Percentiles rank a stretch among this genome's conserved stretches.
These are phyloP conservation scores for Trichosanthes truncata DNA, from an alignment of 306 rosid species.

Conservation along the genomic window DNA sequence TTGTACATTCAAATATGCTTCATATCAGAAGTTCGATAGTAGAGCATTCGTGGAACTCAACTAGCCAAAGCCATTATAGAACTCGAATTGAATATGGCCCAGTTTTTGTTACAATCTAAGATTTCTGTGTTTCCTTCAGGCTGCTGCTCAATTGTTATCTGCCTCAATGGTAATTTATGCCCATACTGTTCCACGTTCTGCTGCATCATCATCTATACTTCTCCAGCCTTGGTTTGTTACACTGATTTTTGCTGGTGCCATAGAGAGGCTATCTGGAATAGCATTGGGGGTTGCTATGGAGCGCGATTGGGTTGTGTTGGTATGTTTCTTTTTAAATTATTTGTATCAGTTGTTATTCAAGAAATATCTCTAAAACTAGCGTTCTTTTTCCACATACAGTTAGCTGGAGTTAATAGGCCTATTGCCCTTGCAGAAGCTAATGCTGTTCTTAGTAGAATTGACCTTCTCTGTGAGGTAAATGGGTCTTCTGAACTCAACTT, in stretches of 20 bases:
- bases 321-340: constrained; percentile 21
- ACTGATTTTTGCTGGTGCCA: constrained; percentile 70
- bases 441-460: constrained; percentile 83
- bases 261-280: constrained; percentile 75
- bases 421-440: constrained; percentile 90
- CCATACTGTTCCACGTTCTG: constrained; percentile 42
- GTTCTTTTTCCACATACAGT: constrained; percentile 32
- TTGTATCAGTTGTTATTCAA: background rate
- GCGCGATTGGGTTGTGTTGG: constrained; percentile 98
- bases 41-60: background rate
- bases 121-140: constrained; percentile 38
- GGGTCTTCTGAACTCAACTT: background rate
- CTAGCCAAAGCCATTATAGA: background rate
- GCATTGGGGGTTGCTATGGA: constrained; percentile 91
- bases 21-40: background rate
- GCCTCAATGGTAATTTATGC: constrained; percentile 72
- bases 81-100: background rate
- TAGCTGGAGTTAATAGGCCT: constrained; percentile 91
- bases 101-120: background rate
- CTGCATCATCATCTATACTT: constrained; percentile 47
- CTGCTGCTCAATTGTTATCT: constrained; percentile 75
- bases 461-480: constrained; percentile 87
- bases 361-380: background rate
- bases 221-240: constrained; percentile 72
- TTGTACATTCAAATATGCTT: background rate